phyloP scores from a whole-genome alignment of 2,329 filamentous ascomycete genomes.

The Colletotrichum orbiculare region DNA sequence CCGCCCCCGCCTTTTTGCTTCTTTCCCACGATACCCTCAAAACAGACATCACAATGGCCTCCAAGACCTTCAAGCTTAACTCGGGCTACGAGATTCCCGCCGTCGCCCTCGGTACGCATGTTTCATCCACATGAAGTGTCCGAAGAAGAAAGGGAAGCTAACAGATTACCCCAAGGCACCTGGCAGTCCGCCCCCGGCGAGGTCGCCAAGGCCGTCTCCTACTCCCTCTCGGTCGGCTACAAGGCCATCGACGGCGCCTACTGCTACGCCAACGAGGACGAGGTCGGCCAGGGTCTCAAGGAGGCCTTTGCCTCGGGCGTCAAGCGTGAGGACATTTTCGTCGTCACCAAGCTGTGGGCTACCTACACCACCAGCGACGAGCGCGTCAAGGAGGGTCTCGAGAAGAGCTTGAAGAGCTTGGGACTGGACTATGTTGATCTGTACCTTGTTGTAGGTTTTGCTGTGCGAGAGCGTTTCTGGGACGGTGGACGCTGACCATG shows the following conservation, averaged over 20 bases:
- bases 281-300: constrained; percentile 82
- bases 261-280: constrained; percentile 84
- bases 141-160: constrained; percentile 4
- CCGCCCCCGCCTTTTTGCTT: constrained; percentile 26
- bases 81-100: constrained; percentile 72
- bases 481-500: constrained; percentile 10
- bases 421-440: constrained; percentile 86
- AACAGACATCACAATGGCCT: constrained; percentile 55
- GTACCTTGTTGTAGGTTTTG: constrained; percentile 69
- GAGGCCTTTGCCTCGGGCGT: constrained; percentile 77
- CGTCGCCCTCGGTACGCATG: constrained; percentile 66
- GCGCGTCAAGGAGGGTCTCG: constrained; percentile 74
- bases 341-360: constrained; percentile 88
- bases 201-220: constrained; percentile 67
- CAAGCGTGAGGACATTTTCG: constrained; percentile 83
- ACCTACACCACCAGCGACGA: constrained; percentile 71
- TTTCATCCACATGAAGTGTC: neutral
- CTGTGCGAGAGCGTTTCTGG: neutral
- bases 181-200: constrained; percentile 72
- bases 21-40: neutral
- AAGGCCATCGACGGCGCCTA: constrained; percentile 77
- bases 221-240: constrained; percentile 68
- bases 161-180: constrained; percentile 61
- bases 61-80: constrained; percentile 72
- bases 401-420: constrained; percentile 78